These are phyloP conservation scores for Claviceps paspali DNA, from an alignment of 2,329 filamentous ascomycete species.

Conservation along the genomic window DNA sequence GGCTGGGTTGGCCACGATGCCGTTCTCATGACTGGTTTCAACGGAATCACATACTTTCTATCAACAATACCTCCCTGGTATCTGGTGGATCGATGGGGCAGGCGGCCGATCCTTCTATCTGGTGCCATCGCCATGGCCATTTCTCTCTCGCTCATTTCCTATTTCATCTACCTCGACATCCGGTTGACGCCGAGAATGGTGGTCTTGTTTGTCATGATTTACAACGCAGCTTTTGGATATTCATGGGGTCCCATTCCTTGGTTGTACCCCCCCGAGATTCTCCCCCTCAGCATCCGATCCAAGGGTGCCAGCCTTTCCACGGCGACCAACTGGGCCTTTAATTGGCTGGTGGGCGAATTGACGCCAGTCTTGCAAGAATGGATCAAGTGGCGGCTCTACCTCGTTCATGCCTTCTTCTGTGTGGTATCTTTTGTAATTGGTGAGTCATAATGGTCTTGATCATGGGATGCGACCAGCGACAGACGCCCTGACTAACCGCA, in stretches of 20 bases:
- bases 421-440: slow-evolving; percentile 89
- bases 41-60: slow-evolving; percentile 50
- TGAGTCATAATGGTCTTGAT: slow-evolving; percentile 45
- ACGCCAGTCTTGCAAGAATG: slow-evolving; percentile 77
- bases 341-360: slow-evolving; percentile 65
- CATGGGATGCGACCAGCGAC: no score
- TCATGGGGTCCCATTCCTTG: slow-evolving; percentile 45
- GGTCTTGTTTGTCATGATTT: slow-evolving; percentile 51
- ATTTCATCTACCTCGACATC: slow-evolving; percentile 34
- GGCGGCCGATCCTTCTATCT: slow-evolving; percentile 45
- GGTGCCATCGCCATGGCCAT: slow-evolving; percentile 47
- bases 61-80: slow-evolving; percentile 23
- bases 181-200: slow-evolving; percentile 39
- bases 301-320: slow-evolving; percentile 51
- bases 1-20: slow-evolving; percentile 88
- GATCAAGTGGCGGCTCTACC: slow-evolving; percentile 87
- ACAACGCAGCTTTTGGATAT: slow-evolving; percentile 61
- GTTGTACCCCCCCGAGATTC: slow-evolving; percentile 40
- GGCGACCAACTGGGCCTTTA: slow-evolving; percentile 60
- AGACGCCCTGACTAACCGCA: slow-evolving; percentile 8
- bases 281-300: slow-evolving; percentile 48
- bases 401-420: slow-evolving; percentile 95
- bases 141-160: slow-evolving; percentile 37
- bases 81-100: slow-evolving; percentile 25
- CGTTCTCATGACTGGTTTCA: slow-evolving; percentile 94